Percentiles rank a stretch among this genome's conserved stretches.
Evolutionary conservation across 495 filamentous ascomycete genomes (phyloP).

Genomic region (Xylaria scruposa): DNA sequence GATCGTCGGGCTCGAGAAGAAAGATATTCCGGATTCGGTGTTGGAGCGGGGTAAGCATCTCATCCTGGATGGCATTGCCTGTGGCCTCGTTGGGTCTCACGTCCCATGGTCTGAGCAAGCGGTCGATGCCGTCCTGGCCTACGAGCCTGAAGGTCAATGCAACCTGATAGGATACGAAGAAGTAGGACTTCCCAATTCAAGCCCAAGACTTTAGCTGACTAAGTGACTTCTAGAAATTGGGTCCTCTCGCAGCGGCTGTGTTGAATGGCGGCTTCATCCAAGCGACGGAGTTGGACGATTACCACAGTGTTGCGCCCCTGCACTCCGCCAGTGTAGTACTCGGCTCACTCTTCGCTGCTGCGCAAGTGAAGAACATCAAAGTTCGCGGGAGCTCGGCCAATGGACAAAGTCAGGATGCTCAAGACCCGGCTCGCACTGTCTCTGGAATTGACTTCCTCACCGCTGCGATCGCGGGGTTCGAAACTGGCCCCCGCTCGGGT

Average conservation of each 20-base stretch:
- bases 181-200: constrained; percentile 21
- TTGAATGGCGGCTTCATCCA: constrained; percentile 54
- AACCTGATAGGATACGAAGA: constrained; percentile 43
- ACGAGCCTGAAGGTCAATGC: constrained; percentile 44
- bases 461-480: constrained; percentile 47
- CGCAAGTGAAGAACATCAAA: constrained; percentile 31
- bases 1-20: constrained; percentile 24
- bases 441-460: constrained; percentile 41
- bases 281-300: constrained; percentile 54
- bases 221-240: constrained; percentile 18
- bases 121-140: constrained; percentile 39
- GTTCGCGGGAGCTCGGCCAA: constrained; percentile 28
- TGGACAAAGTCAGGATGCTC: neutral
- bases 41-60: constrained; percentile 48
- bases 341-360: constrained; percentile 50
- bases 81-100: constrained; percentile 49
- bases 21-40: constrained; percentile 26
- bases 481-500: constrained; percentile 52
- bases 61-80: constrained; percentile 54
- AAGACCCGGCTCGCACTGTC: constrained; percentile 5
- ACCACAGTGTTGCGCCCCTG: constrained; percentile 46
- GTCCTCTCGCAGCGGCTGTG: constrained; percentile 47
- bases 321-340: constrained; percentile 47
- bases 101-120: constrained; percentile 51
- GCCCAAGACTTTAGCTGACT: neutral